These are phyloP conservation scores for Saksenaea oblongispora DNA, from an alignment of 371 early-diverging fungal genomes.

Conservation along the genomic window DNA sequence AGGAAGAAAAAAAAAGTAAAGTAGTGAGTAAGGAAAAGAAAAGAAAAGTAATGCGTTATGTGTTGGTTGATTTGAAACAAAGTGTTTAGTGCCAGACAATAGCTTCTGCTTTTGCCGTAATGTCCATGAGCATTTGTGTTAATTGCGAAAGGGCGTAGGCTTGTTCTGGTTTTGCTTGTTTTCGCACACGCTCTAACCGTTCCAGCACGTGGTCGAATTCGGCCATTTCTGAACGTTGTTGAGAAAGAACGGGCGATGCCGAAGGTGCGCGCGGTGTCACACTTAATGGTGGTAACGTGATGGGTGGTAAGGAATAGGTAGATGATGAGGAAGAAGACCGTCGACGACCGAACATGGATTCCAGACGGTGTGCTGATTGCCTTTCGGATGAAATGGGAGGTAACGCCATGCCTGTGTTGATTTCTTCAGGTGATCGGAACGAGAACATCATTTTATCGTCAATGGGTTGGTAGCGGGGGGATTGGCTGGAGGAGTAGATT, in stretches of 20 bases:
- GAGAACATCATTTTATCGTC: background rate
- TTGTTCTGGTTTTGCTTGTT: slow-evolving; percentile 10
- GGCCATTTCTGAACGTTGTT: background rate
- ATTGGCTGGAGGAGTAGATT: slow-evolving; percentile 9
- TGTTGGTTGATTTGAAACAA: background rate
- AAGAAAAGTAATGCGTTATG: background rate
- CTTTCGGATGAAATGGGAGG: slow-evolving; percentile 12
- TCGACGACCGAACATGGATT: slow-evolving; percentile 3
- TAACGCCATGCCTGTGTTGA: slow-evolving; percentile 11
- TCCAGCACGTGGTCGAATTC: slow-evolving; percentile 18
- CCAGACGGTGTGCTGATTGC: background rate
- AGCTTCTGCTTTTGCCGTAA: slow-evolving; percentile 12
- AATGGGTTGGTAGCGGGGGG: background rate
- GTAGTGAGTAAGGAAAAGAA: no score
- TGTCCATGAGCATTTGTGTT: slow-evolving; percentile 10
- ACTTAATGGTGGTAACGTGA: slow-evolving; percentile 13
- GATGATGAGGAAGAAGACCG: slow-evolving; percentile 1
- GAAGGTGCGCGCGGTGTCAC: background rate
- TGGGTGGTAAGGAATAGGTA: slow-evolving; percentile 15
- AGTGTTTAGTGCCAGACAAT: slow-evolving; percentile 4
- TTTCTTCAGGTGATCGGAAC: slow-evolving; percentile 7
- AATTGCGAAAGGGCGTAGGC: slow-evolving; percentile 10
- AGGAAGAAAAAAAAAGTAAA: no score
- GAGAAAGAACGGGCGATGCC: background rate
- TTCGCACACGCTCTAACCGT: slow-evolving; percentile 10